Evolutionary conservation across 768 basidiomycete species (phyloP), one percentile per base, ranked within the genome.

Genomic region (Agrocybe pediades): DNA sequence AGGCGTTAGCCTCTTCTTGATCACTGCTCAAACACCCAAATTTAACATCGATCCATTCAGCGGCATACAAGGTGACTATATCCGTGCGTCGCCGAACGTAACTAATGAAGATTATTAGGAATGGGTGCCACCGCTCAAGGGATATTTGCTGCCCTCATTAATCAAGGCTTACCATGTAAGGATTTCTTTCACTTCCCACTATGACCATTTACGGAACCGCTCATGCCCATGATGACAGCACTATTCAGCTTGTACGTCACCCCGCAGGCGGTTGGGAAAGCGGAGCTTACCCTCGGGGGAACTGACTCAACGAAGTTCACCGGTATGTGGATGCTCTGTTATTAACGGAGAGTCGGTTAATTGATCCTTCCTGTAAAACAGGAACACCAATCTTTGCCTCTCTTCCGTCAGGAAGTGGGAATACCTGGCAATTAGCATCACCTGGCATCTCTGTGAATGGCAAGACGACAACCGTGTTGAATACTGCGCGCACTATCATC

Each of bases 21-120:
- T 83, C 65, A 79, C 79, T 6, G 65, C 78, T 55, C 80, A 84
- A 65, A 84, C 82, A 0, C 66, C 74, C 1, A 71, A 72, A 26
- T 84, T 84, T 65, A 67, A 72, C 45, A 74, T 79, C 16, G 78
- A 84, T 65, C 81, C 80, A 6, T 83, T 81, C 74, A 77, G 76
- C 55, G 82, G 81, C 3, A 83, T 83, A 48, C 77, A 79, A 65
- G 82, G 78, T 76, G 47, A 25, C 27, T 27, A 30, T 44, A 16
- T 54, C 21, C 36, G 50, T 26, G 9, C 42, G 4, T 55, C 25
- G 43, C 43, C 46, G 17, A 26, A 40, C 36, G 45, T 43, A 39
- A 23, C 49, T 41, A 40, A 45, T 42, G 9, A 19, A 11, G 23
- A 40, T 33, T 19, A 8, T 11, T 44, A 79, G 81, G 83, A 51